A percentile compares a stretch with the other conserved stretches of the same genome.
Evolutionary conservation across 108 stramenopile genomes (phyloP).

Genomic region (Schizochytrium sp.): DNA sequence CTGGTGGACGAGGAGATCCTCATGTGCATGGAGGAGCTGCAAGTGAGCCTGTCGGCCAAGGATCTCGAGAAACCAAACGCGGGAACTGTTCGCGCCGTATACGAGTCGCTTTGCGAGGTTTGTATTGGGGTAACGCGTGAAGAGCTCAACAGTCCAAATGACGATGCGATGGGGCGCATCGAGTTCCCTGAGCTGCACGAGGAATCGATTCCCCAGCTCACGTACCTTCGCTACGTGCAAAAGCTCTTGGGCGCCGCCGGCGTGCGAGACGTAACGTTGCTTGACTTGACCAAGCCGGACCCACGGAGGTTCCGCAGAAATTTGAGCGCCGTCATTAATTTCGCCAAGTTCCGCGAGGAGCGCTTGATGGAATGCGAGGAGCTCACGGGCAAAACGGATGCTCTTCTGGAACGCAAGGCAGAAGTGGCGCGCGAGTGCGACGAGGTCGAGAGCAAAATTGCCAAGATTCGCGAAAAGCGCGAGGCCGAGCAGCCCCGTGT

Average conservation of each 20-base stretch:
- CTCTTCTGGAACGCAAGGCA: not conserved
- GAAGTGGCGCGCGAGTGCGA: not conserved
- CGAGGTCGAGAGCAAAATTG: not conserved
- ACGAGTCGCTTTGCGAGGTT: slow-evolving; percentile 20
- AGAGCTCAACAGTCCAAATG: not conserved
- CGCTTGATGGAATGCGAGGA: slow-evolving; percentile 16
- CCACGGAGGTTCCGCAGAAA: slow-evolving; percentile 29
- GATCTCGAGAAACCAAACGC: slow-evolving; percentile 23
- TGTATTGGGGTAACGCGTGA: slow-evolving; percentile 24
- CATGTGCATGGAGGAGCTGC: slow-evolving; percentile 20
- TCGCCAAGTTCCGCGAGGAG: slow-evolving; percentile 46
- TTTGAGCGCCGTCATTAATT: slow-evolving; percentile 50
- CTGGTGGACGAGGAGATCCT: slow-evolving; percentile 5
- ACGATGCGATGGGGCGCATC: slow-evolving; percentile 15
- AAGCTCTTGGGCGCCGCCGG: slow-evolving; percentile 46
- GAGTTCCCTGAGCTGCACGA: slow-evolving; percentile 54
- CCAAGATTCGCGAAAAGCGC: slow-evolving; percentile 18
- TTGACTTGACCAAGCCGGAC: slow-evolving; percentile 26
- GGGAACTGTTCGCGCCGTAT: not conserved
- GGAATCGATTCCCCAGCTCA: slow-evolving; percentile 42
- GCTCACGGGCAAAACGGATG: not conserved
- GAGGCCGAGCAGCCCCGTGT: slow-evolving; percentile 16
- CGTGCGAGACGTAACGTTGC: slow-evolving; percentile 43
- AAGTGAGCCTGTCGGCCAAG: not conserved
- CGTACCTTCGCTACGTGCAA: slow-evolving; percentile 30